These are phyloP conservation scores for Phytophthora hybrid DNA, from an alignment of 352 stramenopile genomes.

Conservation along the genomic window DNA sequence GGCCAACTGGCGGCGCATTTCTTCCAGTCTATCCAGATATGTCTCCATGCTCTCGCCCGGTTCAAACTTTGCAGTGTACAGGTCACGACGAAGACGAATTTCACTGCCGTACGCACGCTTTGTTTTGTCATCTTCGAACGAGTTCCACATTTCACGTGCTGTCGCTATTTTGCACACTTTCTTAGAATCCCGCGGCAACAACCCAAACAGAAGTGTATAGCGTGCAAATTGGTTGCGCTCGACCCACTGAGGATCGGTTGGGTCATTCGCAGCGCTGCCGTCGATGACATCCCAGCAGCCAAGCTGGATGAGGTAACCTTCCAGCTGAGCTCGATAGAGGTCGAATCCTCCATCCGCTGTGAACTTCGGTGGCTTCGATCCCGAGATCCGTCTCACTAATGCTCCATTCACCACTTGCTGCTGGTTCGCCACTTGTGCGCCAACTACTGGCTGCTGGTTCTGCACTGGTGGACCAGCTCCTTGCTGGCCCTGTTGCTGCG, in stretches of 20 bases:
- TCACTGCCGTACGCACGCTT: slow-evolving; percentile 16
- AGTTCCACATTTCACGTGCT: slow-evolving; percentile 7
- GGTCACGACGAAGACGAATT: slow-evolving; percentile 10
- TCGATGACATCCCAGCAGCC: slow-evolving; percentile 6
- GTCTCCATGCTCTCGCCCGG: slow-evolving; percentile 17
- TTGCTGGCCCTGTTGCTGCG: too few relatives aligned
- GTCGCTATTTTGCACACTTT: slow-evolving; percentile 1
- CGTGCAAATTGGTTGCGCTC: slow-evolving; percentile 11
- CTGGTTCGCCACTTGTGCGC: too few relatives aligned
- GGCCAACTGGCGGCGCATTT: slow-evolving; percentile 3
- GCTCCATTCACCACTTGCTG: slow-evolving; percentile 9
- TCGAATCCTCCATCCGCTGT: background rate
- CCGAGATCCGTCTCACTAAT: background rate
- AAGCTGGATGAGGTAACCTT: background rate
- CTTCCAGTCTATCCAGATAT: slow-evolving; percentile 13
- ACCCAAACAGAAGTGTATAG: background rate
- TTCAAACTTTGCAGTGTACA: slow-evolving; percentile 11
- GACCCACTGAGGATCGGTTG: background rate
- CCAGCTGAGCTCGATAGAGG: background rate
- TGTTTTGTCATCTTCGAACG: slow-evolving; percentile 12
- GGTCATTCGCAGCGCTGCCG: background rate
- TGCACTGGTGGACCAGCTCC: background rate
- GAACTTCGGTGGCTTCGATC: slow-evolving; percentile 5
- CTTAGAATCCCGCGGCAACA: slow-evolving; percentile 12
- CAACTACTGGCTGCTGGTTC: slow-evolving; percentile 2